Evolutionary conservation across 2,329 filamentous ascomycete species (phyloP), one percentile per base, ranked within the genome.

Genomic region (Fusarium sambucinum): DNA sequence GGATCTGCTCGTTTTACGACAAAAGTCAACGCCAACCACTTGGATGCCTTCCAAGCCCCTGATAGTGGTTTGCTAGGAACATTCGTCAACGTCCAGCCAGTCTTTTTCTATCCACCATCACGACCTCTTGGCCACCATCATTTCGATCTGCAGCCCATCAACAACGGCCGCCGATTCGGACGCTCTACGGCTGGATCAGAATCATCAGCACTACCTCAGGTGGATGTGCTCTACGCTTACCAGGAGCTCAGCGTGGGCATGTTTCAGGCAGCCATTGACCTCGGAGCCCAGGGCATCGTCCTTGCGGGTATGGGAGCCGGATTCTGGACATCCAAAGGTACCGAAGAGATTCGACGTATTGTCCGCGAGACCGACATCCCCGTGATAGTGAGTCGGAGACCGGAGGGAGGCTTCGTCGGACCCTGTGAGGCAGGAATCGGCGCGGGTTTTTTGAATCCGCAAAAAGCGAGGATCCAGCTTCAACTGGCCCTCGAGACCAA

Each of bases 1-100:
- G 83, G 82, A 55, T 74, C 75, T 21, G 84, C 86, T 19, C 88
- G 84, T 71, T 90, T 86, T 76, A 85, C 80, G 6, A 86, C 85
- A 53, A 90, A 90, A 78, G 87, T 84, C 32, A 86, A 89, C 70
- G 86, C 87, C 50, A 90, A 90, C 77, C 81, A 84, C 3, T 79
- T 89, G 48, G 88, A 90, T 71, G 88, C 87, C 10, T 90, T 90
- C 81, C 84, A 83, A 72, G 82, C 84, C 2, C 79, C 78, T 16
- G 88, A 90, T 76, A 81, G 82, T 68, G 86, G 87, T 3, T 83
- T 83, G 62, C 79, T 90, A 0, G 88, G 88, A 35, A 80, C 82
- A 58, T 85, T 90, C 73, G 81, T 88, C 71, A 84, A 87, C 69
- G 81, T 87, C 59, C 80, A 83, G 37, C 87, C 88, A 0, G 83